phyloP scores from a whole-genome alignment of 1,139 yeast genomes.

The Blastobotrys apis region DNA sequence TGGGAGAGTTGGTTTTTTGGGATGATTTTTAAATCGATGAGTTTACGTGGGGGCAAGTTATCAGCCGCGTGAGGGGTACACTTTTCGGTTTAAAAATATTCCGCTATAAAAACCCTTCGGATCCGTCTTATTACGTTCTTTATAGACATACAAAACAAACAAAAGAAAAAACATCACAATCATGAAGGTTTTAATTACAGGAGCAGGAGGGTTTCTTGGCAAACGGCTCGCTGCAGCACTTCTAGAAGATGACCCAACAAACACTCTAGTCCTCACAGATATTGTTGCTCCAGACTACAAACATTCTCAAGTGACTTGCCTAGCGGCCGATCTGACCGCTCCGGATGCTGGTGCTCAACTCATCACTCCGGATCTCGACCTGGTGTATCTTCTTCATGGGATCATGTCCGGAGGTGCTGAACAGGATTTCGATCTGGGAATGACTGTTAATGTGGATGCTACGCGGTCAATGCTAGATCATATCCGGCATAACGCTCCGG shows the following conservation, averaged over 20 bases:
- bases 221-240: slow-evolving; percentile 22
- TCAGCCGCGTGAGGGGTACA: too few species aligned
- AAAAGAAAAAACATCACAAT: slow-evolving; percentile 4
- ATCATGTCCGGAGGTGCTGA: slow-evolving; percentile 30
- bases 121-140: too few species aligned
- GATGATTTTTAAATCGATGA: too few species aligned
- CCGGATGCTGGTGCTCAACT: slow-evolving; percentile 12
- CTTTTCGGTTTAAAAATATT: too few species aligned
- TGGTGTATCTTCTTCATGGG: slow-evolving; percentile 25
- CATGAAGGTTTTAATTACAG: slow-evolving; percentile 22
- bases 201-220: slow-evolving; percentile 26
- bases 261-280: slow-evolving; percentile 22
- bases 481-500: slow-evolving; percentile 15
- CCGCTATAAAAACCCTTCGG: too few species aligned
- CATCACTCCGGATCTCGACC: slow-evolving; percentile 20
- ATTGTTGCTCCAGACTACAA: slow-evolving; percentile 18
- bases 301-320: slow-evolving; percentile 6
- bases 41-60: too few species aligned
- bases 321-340: slow-evolving; percentile 20
- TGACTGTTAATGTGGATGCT: slow-evolving; percentile 25
- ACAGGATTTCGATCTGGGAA: slow-evolving; percentile 26
- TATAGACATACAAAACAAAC: too few species aligned
- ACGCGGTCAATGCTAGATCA: slow-evolving; percentile 23
- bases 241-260: slow-evolving; percentile 15
- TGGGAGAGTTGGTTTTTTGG: background rate